These are phyloP conservation scores for Silene conica DNA, from an alignment of 148 eudicot genomes.

Conservation along the genomic window DNA sequence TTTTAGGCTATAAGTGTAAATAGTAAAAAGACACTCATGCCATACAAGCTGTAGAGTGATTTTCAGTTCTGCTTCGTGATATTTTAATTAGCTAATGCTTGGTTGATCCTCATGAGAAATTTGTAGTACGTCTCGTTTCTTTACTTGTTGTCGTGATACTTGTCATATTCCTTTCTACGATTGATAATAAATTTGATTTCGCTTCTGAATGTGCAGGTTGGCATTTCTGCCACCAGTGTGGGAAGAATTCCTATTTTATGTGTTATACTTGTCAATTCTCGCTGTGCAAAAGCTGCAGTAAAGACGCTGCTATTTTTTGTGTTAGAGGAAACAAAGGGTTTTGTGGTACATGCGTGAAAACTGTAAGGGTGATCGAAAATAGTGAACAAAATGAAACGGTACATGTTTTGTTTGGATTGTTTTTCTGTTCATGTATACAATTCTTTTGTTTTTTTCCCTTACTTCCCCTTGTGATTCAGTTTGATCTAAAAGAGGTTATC, in stretches of 20 bases:
- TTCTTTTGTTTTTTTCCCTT: neutral
- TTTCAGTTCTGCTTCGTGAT: neutral
- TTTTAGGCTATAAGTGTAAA: too few species aligned
- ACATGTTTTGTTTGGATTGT: constrained; percentile 13
- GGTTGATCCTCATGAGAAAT: neutral
- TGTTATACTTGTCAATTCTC: constrained; percentile 87
- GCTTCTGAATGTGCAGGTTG: constrained; percentile 59
- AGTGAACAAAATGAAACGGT: constrained; percentile 48
- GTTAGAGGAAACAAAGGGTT: constrained; percentile 84
- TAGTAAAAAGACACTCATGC: too few species aligned
- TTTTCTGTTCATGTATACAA: neutral
- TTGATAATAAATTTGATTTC: neutral
- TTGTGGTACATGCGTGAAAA: constrained; percentile 82
- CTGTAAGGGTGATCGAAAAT: constrained; percentile 62
- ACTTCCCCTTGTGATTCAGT: too few species aligned
- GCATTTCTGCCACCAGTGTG: constrained; percentile 82
- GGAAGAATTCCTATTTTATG: constrained; percentile 76
- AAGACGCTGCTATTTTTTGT: constrained; percentile 59
- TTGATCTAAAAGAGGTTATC: too few species aligned
- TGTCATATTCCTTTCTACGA: neutral
- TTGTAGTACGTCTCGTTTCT: neutral
- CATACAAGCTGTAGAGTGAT: too few species aligned
- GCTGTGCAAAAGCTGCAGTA: constrained; percentile 79
- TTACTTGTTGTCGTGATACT: constrained; percentile 5
- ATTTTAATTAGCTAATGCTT: neutral